These are phyloP conservation scores for Xylaria longipes DNA, from an alignment of 495 filamentous ascomycete species.

Conservation along the genomic window DNA sequence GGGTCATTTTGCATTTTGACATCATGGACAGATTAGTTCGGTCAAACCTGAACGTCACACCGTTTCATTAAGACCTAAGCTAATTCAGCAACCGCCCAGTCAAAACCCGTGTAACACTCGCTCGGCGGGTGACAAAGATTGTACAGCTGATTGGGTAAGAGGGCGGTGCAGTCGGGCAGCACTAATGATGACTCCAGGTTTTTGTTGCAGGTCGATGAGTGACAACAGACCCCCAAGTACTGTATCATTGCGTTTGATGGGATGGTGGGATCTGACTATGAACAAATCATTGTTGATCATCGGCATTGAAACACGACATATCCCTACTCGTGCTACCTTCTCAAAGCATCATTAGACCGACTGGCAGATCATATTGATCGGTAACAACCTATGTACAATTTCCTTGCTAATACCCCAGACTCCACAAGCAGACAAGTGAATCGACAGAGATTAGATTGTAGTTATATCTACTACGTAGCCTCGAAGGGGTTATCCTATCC, in stretches of 20 bases:
- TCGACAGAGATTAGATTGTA: neutral
- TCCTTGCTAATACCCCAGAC: neutral
- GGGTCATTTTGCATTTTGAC: constrained; percentile 6
- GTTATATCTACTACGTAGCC: neutral
- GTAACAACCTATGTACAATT: neutral
- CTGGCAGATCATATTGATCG: neutral
- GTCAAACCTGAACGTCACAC: constrained; percentile 1
- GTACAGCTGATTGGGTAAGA: neutral
- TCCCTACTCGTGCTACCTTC: constrained; percentile 12
- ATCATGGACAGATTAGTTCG: constrained; percentile 1
- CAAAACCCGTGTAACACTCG: neutral
- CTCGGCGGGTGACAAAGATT: neutral
- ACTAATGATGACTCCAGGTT: neutral
- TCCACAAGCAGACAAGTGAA: neutral
- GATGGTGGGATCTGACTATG: neutral
- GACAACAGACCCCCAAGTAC: neutral
- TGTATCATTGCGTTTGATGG: constrained; percentile 1
- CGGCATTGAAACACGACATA: constrained; percentile 11
- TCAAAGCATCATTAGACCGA: constrained; percentile 10
- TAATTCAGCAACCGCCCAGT: neutral
- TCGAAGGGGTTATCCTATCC: neutral
- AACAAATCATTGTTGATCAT: neutral
- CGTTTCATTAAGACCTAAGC: constrained; percentile 9
- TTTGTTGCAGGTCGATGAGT: constrained; percentile 4
- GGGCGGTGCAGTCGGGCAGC: neutral